Evolutionary conservation across 1,284 basidiomycete genomes (phyloP), one percentile per base, ranked within the genome.

Genomic region (Fomitopsis pinicola): DNA sequence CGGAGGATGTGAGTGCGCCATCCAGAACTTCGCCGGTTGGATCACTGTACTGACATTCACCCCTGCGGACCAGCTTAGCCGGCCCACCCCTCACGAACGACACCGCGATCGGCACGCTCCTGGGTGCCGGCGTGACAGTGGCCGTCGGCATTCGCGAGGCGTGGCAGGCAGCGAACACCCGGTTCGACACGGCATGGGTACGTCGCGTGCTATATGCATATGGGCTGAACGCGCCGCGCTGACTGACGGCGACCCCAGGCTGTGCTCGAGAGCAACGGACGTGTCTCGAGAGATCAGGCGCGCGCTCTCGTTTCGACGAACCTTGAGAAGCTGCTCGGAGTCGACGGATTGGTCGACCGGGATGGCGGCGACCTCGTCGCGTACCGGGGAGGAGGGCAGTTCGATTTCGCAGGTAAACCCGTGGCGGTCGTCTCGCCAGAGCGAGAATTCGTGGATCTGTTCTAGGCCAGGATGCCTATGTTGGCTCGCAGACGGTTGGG

Each of bases 121-220:
- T 81, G 22, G 69, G 73, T 5, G 76, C 79, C 19, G 81, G 81
- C 19, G 83, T 88, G 19, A 79, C 75, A 1, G 80, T 88, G 22
- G 87, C 78, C 0, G 63, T 88, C 8, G 85, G 84, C n/a, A 74
- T 80, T 14, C 66, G 71, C 40, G 79, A 81, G n/a, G 75, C 76
- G 35, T 84, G 81, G 77, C 75, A 79, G 62, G 80, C 81, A 0
- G 70, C 77, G 5, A 81, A 82, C 45, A 76, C 82, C 0, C 75
- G 85, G 3, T 84, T 83, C 67, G 84, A 88, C 64, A 74, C 81
- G 7, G 81, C 78, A 42, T 84, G 82, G 83, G 80, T 77, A 61
- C 12, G 73, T 22, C 44, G 15, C 42, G 22, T 2, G 22, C 22
- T 22, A 22, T 22, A 1, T 22, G 22, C 22, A 2, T 22, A 22